These are phyloP conservation scores for Gossypioides kirkii DNA, from an alignment of 345 rosid genomes.

Conservation along the genomic window DNA sequence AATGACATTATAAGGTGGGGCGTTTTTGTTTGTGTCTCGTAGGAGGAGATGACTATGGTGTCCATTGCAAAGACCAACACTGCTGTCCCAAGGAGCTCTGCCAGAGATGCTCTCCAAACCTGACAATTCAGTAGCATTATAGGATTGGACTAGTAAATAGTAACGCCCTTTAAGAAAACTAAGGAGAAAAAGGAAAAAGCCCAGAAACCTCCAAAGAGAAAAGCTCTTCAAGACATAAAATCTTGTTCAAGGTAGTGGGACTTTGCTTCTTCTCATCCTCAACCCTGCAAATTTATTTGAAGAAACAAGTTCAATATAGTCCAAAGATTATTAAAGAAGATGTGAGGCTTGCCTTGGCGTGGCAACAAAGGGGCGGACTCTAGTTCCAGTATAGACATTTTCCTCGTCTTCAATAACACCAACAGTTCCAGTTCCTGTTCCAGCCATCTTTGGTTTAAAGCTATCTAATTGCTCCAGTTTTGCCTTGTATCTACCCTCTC, in stretches of 20 bases:
- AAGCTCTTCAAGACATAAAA: neutral
- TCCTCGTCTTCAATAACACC: conserved; percentile 4
- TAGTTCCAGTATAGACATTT: conserved; percentile 4
- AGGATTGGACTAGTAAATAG: neutral
- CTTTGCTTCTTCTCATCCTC: conserved; percentile 8
- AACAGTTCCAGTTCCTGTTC: conserved; percentile 6
- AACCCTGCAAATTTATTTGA: neutral
- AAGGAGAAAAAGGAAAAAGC: too few relatives aligned
- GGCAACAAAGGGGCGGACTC: conserved; percentile 11
- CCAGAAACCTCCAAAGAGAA: conserved; percentile 4
- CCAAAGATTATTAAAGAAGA: neutral
- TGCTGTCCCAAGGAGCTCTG: conserved; percentile 48
- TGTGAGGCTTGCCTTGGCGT: conserved; percentile 10
- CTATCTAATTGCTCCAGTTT: neutral
- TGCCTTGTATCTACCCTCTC: neutral
- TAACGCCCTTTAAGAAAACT: too few relatives aligned
- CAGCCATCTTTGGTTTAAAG: conserved; percentile 3
- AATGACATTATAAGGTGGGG: conserved; percentile 36
- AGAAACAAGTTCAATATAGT: neutral
- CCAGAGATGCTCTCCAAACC: conserved; percentile 50
- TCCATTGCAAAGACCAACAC: conserved; percentile 38
- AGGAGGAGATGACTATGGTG: conserved; percentile 31
- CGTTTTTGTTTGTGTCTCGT: conserved; percentile 21
- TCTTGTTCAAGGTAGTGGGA: neutral
- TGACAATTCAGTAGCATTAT: conserved; percentile 11